A percentile compares a stretch with the other conserved stretches of the same genome.
Conservation (phyloP, 1,139 yeast genomes). For the Williopsis jadinii region DNA sequence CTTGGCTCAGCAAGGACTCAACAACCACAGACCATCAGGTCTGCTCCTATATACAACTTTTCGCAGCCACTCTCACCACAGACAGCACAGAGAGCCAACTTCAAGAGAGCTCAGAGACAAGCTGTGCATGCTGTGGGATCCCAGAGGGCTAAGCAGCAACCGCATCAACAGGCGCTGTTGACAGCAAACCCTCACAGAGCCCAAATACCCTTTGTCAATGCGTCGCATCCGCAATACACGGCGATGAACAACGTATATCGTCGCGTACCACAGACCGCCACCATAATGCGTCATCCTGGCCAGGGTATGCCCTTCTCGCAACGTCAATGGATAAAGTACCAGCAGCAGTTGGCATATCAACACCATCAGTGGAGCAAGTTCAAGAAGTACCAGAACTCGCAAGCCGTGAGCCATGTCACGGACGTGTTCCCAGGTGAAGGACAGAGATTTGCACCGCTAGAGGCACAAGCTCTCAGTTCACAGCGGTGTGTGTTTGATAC, state of each 20-base stretch:
- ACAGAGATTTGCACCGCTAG: slow-evolving; percentile 42
- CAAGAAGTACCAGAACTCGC: slow-evolving; percentile 20
- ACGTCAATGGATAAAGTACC: slow-evolving; percentile 17
- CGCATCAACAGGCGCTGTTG: background rate
- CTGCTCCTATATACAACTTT: slow-evolving; percentile 35
- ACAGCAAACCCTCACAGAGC: too few species aligned
- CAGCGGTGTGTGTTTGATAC: slow-evolving; percentile 38
- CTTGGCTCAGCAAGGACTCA: slow-evolving; percentile 16
- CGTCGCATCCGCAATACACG: slow-evolving; percentile 4
- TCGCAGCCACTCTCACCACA: slow-evolving; percentile 12
- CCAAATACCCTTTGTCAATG: too few species aligned
- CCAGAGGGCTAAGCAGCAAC: background rate
- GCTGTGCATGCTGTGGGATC: background rate
- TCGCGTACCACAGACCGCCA: slow-evolving; percentile 16
- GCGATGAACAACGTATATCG: background rate
- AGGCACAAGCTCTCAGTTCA: slow-evolving; percentile 50
- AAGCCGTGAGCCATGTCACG: slow-evolving; percentile 17
- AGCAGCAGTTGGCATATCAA: slow-evolving; percentile 19
- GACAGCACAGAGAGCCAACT: slow-evolving; percentile 11
- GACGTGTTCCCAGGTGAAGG: slow-evolving; percentile 37
- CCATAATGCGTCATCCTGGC: slow-evolving; percentile 11
- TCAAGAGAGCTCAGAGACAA: slow-evolving; percentile 1
- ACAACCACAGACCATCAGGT: slow-evolving; percentile 32
- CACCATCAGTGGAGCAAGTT: slow-evolving; percentile 21
- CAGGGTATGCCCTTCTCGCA: slow-evolving; percentile 14